Evolutionary conservation across 768 basidiomycete species (phyloP).

Genomic region (Lanmaoa rubissima): DNA sequence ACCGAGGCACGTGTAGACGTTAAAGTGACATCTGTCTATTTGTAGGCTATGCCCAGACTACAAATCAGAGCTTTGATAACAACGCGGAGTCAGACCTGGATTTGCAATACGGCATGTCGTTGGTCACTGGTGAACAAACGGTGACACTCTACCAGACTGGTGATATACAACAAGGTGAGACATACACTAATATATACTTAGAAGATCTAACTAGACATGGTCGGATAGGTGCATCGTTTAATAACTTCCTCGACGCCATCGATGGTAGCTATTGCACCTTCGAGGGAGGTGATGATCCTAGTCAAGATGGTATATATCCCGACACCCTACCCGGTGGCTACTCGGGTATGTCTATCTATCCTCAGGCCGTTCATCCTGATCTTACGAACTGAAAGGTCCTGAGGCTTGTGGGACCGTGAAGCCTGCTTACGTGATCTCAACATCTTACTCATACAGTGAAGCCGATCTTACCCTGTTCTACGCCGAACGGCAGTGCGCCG

Average conservation of each 20-base stretch:
- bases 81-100: conserved; percentile 34
- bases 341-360: conserved; percentile 12
- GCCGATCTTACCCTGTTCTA: conserved; percentile 33
- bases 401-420: conserved; percentile 37
- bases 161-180: conserved; percentile 24
- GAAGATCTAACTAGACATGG: background rate
- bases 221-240: conserved; percentile 33
- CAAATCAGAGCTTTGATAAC: conserved; percentile 4
- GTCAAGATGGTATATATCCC: conserved; percentile 27
- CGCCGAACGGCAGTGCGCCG: conserved; percentile 41
- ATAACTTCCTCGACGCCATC: conserved; percentile 39
- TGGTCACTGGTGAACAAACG: conserved; percentile 28
- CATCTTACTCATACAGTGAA: conserved; percentile 43
- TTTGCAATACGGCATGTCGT: conserved; percentile 31
- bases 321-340: conserved; percentile 20
- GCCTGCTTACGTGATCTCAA: conserved; percentile 42
- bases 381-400: conserved; percentile 12
- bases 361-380: background rate
- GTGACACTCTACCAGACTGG: conserved; percentile 37
- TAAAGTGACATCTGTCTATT: background rate
- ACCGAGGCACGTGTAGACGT: background rate
- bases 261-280: conserved; percentile 39
- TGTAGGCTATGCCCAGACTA: conserved; percentile 29
- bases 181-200: background rate
- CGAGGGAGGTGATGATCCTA: conserved; percentile 35